phyloP scores from a whole-genome alignment of 2,329 filamentous ascomycete genomes.

The Orbilia blumenaviensis region DNA sequence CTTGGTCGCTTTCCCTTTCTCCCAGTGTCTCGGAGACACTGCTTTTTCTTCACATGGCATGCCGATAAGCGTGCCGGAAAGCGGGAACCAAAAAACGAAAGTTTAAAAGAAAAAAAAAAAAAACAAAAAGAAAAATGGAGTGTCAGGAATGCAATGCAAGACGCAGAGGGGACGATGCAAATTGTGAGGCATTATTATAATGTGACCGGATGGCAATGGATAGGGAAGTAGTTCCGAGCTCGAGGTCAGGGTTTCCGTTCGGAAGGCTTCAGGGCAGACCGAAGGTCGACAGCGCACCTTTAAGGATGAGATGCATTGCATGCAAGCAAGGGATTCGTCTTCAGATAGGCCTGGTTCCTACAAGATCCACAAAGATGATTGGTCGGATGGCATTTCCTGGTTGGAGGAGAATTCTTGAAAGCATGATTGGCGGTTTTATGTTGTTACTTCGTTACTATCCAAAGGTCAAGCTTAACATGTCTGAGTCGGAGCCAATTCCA shows the following conservation, averaged over 20 bases:
- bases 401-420: constrained; percentile 14
- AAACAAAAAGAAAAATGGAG: neutral
- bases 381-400: constrained; percentile 17
- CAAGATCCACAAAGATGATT: neutral
- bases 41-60: constrained; percentile 21
- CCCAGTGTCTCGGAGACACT: constrained; percentile 11
- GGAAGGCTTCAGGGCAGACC: constrained; percentile 39
- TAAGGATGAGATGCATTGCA: constrained; percentile 12
- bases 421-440: constrained; percentile 10
- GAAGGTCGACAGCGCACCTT: neutral
- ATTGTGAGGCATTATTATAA: constrained; percentile 14
- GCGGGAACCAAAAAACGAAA: neutral
- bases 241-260: neutral
- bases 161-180: neutral
- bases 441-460: neutral
- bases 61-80: constrained; percentile 10
- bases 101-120: neutral
- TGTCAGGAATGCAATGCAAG: neutral
- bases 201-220: neutral
- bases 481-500: neutral
- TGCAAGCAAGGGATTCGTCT: neutral
- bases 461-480: neutral
- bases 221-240: constrained; percentile 20
- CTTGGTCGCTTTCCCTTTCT: neutral
- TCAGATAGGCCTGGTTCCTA: neutral